phyloP scores from a whole-genome alignment of 2,329 filamentous ascomycete species.

The Bertia moriformis region DNA sequence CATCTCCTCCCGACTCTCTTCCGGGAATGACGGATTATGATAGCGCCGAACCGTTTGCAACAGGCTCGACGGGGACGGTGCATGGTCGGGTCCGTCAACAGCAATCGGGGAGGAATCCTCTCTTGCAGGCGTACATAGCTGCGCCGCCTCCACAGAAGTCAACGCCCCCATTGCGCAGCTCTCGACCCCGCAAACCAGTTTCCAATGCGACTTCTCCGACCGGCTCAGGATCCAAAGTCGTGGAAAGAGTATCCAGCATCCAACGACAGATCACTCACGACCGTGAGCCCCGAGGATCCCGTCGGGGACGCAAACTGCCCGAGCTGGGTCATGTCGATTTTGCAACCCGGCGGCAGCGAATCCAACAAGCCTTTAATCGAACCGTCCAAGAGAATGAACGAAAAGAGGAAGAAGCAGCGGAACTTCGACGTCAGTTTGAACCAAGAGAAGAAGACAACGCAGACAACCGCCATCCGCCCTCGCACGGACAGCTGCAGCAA shows the following conservation, averaged over 20 bases:
- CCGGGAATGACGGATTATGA: neutral
- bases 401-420: neutral
- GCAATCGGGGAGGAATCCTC: constrained; percentile 16
- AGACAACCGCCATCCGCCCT: too few species aligned
- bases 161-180: constrained; percentile 33
- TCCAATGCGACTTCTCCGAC: neutral
- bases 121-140: constrained; percentile 37
- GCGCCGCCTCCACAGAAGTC: constrained; percentile 36
- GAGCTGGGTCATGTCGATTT: neutral
- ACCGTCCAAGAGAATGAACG: constrained; percentile 1
- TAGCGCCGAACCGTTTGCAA: too few species aligned
- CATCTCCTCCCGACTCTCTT: neutral
- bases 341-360: neutral
- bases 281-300: neutral
- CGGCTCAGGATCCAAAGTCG: neutral
- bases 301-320: neutral
- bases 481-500: too few species aligned
- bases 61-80: too few species aligned
- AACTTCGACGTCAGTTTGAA: neutral
- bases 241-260: neutral
- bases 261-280: neutral
- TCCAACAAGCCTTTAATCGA: constrained; percentile 1
- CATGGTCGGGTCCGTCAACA: neutral
- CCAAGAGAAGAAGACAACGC: too few species aligned
- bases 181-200: neutral